These are phyloP conservation scores for Phytophthora brassicae DNA, from an alignment of 352 stramenopile species.

Conservation along the genomic window DNA sequence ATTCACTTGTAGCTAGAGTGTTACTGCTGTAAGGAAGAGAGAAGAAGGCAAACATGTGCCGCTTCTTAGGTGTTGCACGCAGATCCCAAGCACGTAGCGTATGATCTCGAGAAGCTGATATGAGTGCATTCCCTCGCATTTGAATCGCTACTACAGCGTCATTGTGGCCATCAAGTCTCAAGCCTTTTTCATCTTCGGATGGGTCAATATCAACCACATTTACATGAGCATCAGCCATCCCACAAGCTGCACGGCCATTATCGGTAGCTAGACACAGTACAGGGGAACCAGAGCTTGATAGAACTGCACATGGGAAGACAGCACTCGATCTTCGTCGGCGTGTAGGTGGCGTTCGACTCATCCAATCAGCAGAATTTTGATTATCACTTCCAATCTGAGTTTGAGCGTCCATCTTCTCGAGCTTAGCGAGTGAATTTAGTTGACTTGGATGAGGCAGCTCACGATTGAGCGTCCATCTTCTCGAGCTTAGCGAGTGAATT, in stretches of 20 bases:
- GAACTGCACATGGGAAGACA: slow-evolving; percentile 23
- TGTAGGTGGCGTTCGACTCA: slow-evolving; percentile 27
- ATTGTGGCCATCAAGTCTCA: slow-evolving; percentile 58
- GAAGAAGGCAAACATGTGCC: slow-evolving; percentile 70
- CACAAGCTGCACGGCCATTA: slow-evolving; percentile 53
- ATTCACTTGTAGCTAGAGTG: slow-evolving; percentile 14
- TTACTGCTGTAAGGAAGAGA: slow-evolving; percentile 26
- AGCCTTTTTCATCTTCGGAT: slow-evolving; percentile 30
- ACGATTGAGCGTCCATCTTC: neutral
- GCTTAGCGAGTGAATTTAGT: slow-evolving; percentile 1
- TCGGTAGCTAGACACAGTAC: slow-evolving; percentile 61
- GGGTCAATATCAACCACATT: slow-evolving; percentile 44
- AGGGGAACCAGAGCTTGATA: slow-evolving; percentile 33
- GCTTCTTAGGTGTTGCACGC: slow-evolving; percentile 54
- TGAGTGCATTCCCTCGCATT: slow-evolving; percentile 57
- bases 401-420: neutral
- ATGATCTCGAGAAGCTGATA: slow-evolving; percentile 72
- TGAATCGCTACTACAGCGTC: slow-evolving; percentile 59
- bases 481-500: slow-evolving; percentile 4
- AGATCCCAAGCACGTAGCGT: slow-evolving; percentile 79
- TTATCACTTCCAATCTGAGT: slow-evolving; percentile 7
- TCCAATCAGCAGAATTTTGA: slow-evolving; percentile 22
- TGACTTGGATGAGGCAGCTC: too few species aligned
- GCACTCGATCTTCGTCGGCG: slow-evolving; percentile 29
- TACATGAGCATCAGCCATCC: slow-evolving; percentile 41